phyloP scores from a whole-genome alignment of 1,284 basidiomycete genomes.

The Irpex rosettiformis region DNA sequence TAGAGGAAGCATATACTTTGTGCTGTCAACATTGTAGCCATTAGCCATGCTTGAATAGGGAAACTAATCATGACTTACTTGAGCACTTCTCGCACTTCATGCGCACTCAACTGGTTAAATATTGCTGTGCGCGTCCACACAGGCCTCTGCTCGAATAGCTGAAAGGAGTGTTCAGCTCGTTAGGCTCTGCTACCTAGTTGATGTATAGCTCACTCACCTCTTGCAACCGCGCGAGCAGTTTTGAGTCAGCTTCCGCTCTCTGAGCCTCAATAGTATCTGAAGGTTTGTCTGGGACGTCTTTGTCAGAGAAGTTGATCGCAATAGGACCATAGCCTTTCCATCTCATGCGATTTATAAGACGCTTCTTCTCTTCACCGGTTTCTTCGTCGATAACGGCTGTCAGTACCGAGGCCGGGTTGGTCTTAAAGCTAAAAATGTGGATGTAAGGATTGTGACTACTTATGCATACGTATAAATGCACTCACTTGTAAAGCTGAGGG shows the following conservation, averaged over 20 bases:
- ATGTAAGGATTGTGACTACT: too few species aligned
- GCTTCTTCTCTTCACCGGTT: constrained; percentile 77
- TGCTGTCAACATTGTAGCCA: constrained; percentile 38
- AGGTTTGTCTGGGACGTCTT: constrained; percentile 63
- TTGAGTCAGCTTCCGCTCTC: constrained; percentile 52
- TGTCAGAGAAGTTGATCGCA: constrained; percentile 65
- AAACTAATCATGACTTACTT: constrained; percentile 48
- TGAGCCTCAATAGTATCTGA: constrained; percentile 54
- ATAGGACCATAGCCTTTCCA: constrained; percentile 78
- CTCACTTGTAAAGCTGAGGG: constrained; percentile 76
- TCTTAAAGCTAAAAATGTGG: constrained; percentile 57
- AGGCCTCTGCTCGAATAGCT: constrained; percentile 74
- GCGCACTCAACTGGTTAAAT: constrained; percentile 75
- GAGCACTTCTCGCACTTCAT: constrained; percentile 65
- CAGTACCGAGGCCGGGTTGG: constrained; percentile 69
- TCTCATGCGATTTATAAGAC: constrained; percentile 74
- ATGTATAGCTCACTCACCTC: constrained; percentile 38
- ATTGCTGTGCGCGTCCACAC: constrained; percentile 87
- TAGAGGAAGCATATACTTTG: constrained; percentile 66
- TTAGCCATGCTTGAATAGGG: background rate
- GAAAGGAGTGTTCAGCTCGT: background rate
- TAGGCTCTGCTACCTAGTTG: background rate
- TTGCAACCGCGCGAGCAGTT: constrained; percentile 55
- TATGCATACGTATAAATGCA: too few species aligned
- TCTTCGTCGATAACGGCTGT: constrained; percentile 63